phyloP scores from a whole-genome alignment of 345 rosid genomes.

The Rhizophora apiculata region DNA sequence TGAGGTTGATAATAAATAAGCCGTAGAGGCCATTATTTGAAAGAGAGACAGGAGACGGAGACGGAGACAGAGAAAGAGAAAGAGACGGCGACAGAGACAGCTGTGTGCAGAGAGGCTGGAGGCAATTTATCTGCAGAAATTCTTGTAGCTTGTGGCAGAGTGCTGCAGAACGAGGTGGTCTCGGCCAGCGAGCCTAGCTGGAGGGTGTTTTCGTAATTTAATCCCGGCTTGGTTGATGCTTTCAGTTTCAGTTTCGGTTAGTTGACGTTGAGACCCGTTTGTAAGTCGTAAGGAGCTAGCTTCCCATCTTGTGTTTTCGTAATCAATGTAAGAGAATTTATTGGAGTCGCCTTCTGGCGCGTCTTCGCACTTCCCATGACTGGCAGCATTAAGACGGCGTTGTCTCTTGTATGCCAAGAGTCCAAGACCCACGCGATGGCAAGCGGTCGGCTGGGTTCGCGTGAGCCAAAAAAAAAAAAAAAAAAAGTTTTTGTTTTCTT shows the following conservation, averaged over 20 bases:
- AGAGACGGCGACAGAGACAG: not conserved
- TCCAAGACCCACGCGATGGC: too few relatives aligned
- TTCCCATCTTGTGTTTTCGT: too few relatives aligned
- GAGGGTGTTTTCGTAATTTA: conserved; percentile 39
- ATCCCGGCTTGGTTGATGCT: not conserved
- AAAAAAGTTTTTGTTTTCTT: too few relatives aligned
- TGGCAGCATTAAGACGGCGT: too few relatives aligned
- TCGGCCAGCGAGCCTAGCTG: conserved; percentile 44
- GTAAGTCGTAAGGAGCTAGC: too few relatives aligned
- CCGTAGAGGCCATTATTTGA: conserved; percentile 17
- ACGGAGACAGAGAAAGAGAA: not conserved
- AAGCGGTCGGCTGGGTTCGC: too few relatives aligned
- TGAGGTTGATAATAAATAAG: conserved; percentile 26
- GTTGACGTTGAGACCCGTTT: not conserved
- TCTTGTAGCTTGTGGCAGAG: conserved; percentile 38
- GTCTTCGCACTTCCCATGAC: too few relatives aligned
- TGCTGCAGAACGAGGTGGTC: conserved; percentile 39
- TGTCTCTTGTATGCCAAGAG: too few relatives aligned
- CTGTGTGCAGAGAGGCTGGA: conserved; percentile 12
- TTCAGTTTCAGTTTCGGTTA: conserved; percentile 41
- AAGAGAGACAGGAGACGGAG: conserved; percentile 13
- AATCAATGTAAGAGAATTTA: too few relatives aligned
- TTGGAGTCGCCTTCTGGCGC: too few relatives aligned
- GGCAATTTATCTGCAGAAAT: conserved; percentile 22
- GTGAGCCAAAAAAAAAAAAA: too few relatives aligned